Conservation (phyloP, 2,329 filamentous ascomycete genomes). For the Aaosphaeria arxii region DNA sequence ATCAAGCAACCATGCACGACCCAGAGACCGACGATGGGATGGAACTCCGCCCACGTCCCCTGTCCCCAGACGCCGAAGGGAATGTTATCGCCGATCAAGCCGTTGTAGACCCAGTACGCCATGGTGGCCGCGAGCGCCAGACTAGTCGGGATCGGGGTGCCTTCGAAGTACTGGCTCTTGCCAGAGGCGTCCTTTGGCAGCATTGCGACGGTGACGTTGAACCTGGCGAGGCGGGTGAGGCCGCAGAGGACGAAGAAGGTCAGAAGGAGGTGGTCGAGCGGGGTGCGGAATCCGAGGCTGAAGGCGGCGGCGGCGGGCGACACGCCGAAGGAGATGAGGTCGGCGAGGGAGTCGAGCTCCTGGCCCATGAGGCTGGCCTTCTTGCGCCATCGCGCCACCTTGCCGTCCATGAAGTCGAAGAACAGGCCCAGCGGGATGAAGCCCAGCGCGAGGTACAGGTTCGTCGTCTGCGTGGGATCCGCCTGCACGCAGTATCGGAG, state of each 20-base stretch:
- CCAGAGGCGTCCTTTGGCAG: constrained; percentile 89
- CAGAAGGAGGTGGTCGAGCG: constrained; percentile 76
- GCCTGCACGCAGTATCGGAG: constrained; percentile 86
- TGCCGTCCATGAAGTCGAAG: constrained; percentile 96
- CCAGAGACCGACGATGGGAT: constrained; percentile 79
- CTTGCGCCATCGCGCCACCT: constrained; percentile 91
- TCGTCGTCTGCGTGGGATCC: constrained; percentile 57
- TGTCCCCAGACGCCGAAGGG: constrained; percentile 69
- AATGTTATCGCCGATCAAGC: constrained; percentile 75
- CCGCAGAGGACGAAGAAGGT: constrained; percentile 93
- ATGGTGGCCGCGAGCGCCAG: constrained; percentile 77
- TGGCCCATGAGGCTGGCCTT: constrained; percentile 98
- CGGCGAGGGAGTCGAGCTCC: constrained; percentile 92
- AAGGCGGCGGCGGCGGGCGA: constrained; percentile 86
- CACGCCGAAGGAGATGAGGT: constrained; percentile 93
- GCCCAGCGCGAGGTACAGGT: constrained; percentile 77
- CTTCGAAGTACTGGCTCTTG: constrained; percentile 95
- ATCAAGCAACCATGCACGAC: constrained; percentile 88
- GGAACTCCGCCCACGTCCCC: constrained; percentile 73
- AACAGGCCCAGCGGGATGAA: constrained; percentile 85
- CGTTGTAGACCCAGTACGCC: constrained; percentile 82
- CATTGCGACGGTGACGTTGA: constrained; percentile 90
- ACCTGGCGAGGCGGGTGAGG: constrained; percentile 87
- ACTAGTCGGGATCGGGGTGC: constrained; percentile 91
- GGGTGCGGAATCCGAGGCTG: constrained; percentile 80